phyloP scores from a whole-genome alignment of 306 rosid species.

The Bauhinia variegata region DNA sequence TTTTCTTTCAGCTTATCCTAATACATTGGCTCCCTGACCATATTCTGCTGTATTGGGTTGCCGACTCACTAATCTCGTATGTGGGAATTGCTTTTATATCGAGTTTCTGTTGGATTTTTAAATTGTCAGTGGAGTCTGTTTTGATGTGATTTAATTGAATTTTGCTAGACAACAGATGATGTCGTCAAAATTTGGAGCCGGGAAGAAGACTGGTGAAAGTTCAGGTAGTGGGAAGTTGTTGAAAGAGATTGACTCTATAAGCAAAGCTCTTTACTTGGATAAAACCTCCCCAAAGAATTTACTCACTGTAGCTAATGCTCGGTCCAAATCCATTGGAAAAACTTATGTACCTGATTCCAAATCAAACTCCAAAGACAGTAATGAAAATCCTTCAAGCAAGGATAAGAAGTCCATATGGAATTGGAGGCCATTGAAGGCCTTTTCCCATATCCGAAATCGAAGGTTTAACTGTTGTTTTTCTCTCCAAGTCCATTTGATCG shows the following conservation, averaged over 20 bases:
- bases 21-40: slow-evolving; percentile 34
- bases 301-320: slow-evolving; percentile 21
- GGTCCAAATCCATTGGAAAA: slow-evolving; percentile 48
- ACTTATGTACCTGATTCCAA: slow-evolving; percentile 43
- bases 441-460: slow-evolving; percentile 60
- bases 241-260: slow-evolving; percentile 66
- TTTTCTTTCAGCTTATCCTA: slow-evolving; percentile 39
- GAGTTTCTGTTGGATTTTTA: background rate
- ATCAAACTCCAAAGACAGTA: slow-evolving; percentile 40
- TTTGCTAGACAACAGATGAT: slow-evolving; percentile 41
- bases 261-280: slow-evolving; percentile 53
- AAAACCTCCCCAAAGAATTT: slow-evolving; percentile 44
- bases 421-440: slow-evolving; percentile 76
- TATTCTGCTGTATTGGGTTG: background rate
- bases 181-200: slow-evolving; percentile 57
- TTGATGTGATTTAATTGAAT: slow-evolving; percentile 21
- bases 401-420: slow-evolving; percentile 89
- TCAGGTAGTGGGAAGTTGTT: slow-evolving; percentile 59
- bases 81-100: background rate
- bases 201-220: slow-evolving; percentile 62
- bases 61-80: background rate
- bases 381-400: slow-evolving; percentile 54
- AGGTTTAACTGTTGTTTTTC: slow-evolving; percentile 81
- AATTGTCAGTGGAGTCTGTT: slow-evolving; percentile 20
- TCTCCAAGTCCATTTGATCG: slow-evolving; percentile 74